Conservation (phyloP, 148 eudicot genomes). For the Rhododendron henanense region DNA sequence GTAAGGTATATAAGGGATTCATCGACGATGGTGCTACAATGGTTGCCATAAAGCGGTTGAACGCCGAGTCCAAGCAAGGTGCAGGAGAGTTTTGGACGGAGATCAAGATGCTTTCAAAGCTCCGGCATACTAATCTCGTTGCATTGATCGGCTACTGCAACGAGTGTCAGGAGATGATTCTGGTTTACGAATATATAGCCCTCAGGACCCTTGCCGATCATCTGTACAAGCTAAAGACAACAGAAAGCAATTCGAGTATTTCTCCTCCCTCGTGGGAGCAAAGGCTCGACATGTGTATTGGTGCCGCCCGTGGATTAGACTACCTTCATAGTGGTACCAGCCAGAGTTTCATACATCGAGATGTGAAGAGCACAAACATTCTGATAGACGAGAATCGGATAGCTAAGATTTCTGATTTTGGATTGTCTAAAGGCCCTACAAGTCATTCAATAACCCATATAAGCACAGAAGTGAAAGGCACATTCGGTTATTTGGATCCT, state of each 20-base stretch:
- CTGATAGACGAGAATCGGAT: neutral
- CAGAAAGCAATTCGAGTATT: neutral
- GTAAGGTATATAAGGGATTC: neutral
- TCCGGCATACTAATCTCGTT: neutral
- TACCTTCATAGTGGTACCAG: no score
- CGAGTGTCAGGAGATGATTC: neutral
- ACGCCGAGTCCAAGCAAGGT: neutral
- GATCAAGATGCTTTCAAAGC: neutral
- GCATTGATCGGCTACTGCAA: neutral
- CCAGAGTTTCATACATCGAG: no score
- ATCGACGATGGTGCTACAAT: neutral
- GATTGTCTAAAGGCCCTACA: neutral
- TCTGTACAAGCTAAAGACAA: neutral
- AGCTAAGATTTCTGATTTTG: slow-evolving; percentile 5
- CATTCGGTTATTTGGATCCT: slow-evolving; percentile 2
- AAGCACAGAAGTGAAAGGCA: neutral
- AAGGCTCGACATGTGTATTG: no score
- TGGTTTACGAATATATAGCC: neutral
- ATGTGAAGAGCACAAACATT: no score
- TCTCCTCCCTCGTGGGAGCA: no score
- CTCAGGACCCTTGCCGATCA: neutral
- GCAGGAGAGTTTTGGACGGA: neutral
- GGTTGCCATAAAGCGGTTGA: neutral
- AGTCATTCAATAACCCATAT: neutral
- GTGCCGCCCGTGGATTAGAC: no score